Evolutionary conservation across 2,329 filamentous ascomycete genomes (phyloP), one percentile per base, ranked within the genome.

Genomic region (Boeremia exigua): DNA sequence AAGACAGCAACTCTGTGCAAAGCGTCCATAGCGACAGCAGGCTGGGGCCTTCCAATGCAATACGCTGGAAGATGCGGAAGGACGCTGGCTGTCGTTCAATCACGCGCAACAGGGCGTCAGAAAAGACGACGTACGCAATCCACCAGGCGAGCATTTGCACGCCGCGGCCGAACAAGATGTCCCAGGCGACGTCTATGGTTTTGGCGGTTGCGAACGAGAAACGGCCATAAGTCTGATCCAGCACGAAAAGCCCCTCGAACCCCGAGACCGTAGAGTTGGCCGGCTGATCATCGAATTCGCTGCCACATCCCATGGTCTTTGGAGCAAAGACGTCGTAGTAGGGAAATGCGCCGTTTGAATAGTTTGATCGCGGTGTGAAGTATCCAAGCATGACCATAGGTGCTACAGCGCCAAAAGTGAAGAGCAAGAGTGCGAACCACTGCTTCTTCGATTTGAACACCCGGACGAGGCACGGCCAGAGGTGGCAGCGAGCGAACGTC

Each of bases 121-220:
- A 68, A 47, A 74, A 77, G 25, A 76, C 69, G 15, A 50, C 37
- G 50, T 76, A 77, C 2, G 65, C 62, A 10, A 68, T 48, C 34
- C 50, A 67, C 52, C 64, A 72, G 8, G 73, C 66, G 2, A 74
- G 8, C 1, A 70, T 27, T 47, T 77, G 75, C 2, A 62, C 65
- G 6, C 74, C 72, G 8, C 72, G 62, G 2, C 71, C 74, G 11
- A 77, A 44, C 2, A 68, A 27, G 9, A 76, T 56, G 49, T 77
- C 74, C 73, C 73, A 77, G 1, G 56, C 46, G 6, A 74, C 65
- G 46, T 76, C 73, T n/a, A 77, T 69, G 2, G 67, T 57, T 45
- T 77, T 77, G 12, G 63, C 75, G 9, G 64, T 61, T 9, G 68
- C 59, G 43, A 77, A 76, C 0, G 66, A 47, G 17, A 69, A 68